A percentile compares a stretch with the other conserved stretches of the same genome.
phyloP scores from a whole-genome alignment of 306 rosid genomes.

The Ammopiptanthus mongolicus region DNA sequence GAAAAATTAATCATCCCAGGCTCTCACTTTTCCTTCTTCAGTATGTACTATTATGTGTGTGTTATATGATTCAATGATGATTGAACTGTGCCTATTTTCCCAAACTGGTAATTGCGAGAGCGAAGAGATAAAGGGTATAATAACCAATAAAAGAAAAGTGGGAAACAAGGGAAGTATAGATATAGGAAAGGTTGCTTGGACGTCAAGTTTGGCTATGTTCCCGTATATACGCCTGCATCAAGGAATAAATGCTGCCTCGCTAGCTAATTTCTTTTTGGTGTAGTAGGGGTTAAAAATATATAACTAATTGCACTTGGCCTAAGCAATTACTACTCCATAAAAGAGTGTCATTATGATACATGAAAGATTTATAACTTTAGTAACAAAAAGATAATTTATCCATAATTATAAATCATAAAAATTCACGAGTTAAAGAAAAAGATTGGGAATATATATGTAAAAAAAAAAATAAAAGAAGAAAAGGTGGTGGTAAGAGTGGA shows the following conservation, averaged over 20 bases:
- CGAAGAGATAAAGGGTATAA: not conserved
- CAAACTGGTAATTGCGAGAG: not conserved
- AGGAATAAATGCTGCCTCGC: conserved; percentile 20
- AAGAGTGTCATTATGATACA: not conserved
- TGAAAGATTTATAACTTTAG: not conserved
- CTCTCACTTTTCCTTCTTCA: not conserved
- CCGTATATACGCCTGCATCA: conserved; percentile 35
- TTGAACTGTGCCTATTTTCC: conserved; percentile 4
- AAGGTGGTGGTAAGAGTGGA: conserved; percentile 46
- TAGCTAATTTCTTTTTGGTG: not conserved
- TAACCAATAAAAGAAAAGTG: conserved; percentile 17
- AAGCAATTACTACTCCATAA: conserved; percentile 1
- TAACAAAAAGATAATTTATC: not conserved
- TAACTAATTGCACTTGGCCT: not conserved
- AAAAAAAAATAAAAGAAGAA: not conserved
- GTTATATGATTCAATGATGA: conserved; percentile 15
- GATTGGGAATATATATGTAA: too few relatives aligned
- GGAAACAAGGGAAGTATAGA: conserved; percentile 17
- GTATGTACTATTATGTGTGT: not conserved
- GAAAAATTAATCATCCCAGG: conserved; percentile 22
- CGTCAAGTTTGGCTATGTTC: conserved; percentile 50
- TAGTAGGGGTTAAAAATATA: not conserved
- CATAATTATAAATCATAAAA: not conserved
- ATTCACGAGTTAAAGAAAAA: not conserved
- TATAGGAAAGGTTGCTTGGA: conserved; percentile 55